Conservation (phyloP, 805 yeast species). For the Wickerhamiella allomyrinae region DNA sequence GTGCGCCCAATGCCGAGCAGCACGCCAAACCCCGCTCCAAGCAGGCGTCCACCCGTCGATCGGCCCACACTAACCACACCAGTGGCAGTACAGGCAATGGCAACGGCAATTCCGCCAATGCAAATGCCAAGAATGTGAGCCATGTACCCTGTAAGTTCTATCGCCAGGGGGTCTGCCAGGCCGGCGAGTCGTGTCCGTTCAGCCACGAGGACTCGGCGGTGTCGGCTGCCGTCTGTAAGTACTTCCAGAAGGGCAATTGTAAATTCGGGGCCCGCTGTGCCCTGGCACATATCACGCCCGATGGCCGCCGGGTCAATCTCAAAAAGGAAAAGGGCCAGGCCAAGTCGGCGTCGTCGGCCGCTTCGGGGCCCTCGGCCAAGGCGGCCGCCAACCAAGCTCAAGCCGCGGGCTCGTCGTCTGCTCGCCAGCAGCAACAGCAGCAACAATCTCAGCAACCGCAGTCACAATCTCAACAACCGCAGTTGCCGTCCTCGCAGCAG, state of each 20-base stretch:
- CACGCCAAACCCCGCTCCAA: slow-evolving; percentile 1
- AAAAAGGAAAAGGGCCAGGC: slow-evolving; percentile 11
- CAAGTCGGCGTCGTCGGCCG: no score
- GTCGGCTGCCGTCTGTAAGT: slow-evolving; percentile 61
- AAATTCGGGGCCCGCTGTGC: slow-evolving; percentile 93
- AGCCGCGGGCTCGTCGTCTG: no score
- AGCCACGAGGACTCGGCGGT: slow-evolving; percentile 44
- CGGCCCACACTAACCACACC: background rate
- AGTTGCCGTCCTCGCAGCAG: no score
- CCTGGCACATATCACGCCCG: slow-evolving; percentile 77
- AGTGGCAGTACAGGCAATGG: background rate
- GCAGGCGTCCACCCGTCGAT: background rate
- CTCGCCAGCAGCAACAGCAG: no score
- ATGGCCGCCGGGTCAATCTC: slow-evolving; percentile 63
- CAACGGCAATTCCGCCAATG: background rate
- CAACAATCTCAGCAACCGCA: no score
- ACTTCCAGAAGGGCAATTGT: slow-evolving; percentile 92
- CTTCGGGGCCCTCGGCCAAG: no score
- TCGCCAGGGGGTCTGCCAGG: slow-evolving; percentile 87
- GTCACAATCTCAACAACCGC: no score
- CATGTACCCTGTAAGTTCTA: slow-evolving; percentile 96
- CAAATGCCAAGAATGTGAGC: slow-evolving; percentile 40
- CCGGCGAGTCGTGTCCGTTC: slow-evolving; percentile 84
- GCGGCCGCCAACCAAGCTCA: no score
- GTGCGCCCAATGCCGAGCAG: background rate